A percentile compares a stretch with the other conserved stretches of the same genome.
phyloP scores from a whole-genome alignment of 2,329 filamentous ascomycete genomes.

The Trichoderma sp. region DNA sequence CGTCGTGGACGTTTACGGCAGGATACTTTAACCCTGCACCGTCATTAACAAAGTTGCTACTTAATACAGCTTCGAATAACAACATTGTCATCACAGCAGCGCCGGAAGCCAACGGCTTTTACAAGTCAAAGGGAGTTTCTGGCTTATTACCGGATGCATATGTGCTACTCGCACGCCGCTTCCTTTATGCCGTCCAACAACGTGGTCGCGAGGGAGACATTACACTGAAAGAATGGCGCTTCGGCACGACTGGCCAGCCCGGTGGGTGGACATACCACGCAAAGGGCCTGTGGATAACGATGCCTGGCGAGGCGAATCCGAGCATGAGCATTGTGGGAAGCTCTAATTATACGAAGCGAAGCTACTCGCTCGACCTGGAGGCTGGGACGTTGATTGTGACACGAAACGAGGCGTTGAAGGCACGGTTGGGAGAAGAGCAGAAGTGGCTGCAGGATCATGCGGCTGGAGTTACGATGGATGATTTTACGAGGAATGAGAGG shows the following conservation, averaged over 20 bases:
- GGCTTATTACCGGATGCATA: constrained; percentile 91
- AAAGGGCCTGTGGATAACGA: constrained; percentile 89
- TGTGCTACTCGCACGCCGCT: constrained; percentile 80
- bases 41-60: constrained; percentile 75
- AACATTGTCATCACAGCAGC: constrained; percentile 91
- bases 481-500: constrained; percentile 79
- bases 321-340: constrained; percentile 84
- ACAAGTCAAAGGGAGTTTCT: constrained; percentile 81
- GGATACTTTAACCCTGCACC: constrained; percentile 98
- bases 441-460: constrained; percentile 77
- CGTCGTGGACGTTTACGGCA: constrained; percentile 93
- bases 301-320: constrained; percentile 66
- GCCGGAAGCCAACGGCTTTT: constrained; percentile 94
- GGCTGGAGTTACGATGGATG: constrained; percentile 66
- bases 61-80: constrained; percentile 66
- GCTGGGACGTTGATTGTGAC: constrained; percentile 87
- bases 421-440: constrained; percentile 76
- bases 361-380: constrained; percentile 90
- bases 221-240: constrained; percentile 81
- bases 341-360: constrained; percentile 93
- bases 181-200: constrained; percentile 63
- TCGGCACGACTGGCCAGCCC: constrained; percentile 75
- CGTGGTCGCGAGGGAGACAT: constrained; percentile 58
- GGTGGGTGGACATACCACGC: constrained; percentile 97
- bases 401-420: constrained; percentile 69